Evolutionary conservation across 2,329 filamentous ascomycete genomes (phyloP).

Genomic region (Fusarium lateritium): DNA sequence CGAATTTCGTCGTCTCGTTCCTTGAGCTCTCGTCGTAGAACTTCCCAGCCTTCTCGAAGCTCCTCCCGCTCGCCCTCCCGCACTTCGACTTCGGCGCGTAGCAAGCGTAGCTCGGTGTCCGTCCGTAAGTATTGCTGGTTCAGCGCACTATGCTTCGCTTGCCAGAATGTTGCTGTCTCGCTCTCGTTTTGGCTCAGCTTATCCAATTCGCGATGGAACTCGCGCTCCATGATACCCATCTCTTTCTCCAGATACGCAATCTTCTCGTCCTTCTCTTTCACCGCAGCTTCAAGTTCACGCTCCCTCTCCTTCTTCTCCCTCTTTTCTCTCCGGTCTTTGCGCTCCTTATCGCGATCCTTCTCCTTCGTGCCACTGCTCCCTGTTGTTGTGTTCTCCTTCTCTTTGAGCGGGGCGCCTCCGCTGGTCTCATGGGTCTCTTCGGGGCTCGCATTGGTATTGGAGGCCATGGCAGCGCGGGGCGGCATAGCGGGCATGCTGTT

Average conservation of each 20-base stretch:
- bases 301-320: slow-evolving; percentile 45
- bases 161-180: slow-evolving; percentile 71
- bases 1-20: slow-evolving; percentile 70
- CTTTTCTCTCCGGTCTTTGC: slow-evolving; percentile 47
- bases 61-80: slow-evolving; percentile 64
- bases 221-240: slow-evolving; percentile 65
- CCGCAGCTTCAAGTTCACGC: slow-evolving; percentile 50
- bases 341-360: slow-evolving; percentile 49
- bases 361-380: slow-evolving; percentile 54
- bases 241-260: slow-evolving; percentile 69
- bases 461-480: slow-evolving; percentile 51
- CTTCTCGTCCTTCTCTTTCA: slow-evolving; percentile 65
- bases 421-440: slow-evolving; percentile 49
- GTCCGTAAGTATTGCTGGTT: slow-evolving; percentile 67
- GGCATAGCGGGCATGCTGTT: slow-evolving; percentile 52
- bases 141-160: slow-evolving; percentile 67
- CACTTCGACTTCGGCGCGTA: slow-evolving; percentile 65
- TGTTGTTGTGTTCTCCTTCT: slow-evolving; percentile 49
- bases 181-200: slow-evolving; percentile 67
- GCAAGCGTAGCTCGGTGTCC: slow-evolving; percentile 67
- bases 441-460: slow-evolving; percentile 39
- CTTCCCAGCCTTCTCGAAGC: slow-evolving; percentile 65
- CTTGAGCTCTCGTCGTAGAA: slow-evolving; percentile 61
- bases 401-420: slow-evolving; percentile 48
- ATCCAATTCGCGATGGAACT: slow-evolving; percentile 69